Conservation (phyloP, 2,329 filamentous ascomycete genomes). For the Diaporthe nobilis region DNA sequence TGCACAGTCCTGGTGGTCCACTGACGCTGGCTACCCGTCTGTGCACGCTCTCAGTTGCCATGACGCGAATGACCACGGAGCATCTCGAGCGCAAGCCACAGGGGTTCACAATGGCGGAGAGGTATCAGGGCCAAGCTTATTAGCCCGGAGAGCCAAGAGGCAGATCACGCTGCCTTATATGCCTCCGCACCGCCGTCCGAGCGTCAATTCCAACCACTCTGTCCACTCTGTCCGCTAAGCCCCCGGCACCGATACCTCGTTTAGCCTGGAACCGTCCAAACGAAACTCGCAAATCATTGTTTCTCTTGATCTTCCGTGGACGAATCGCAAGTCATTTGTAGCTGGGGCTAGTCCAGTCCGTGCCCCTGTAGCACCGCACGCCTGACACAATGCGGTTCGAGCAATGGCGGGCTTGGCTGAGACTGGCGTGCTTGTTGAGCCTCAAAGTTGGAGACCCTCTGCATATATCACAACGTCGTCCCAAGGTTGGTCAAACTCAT, state of each 20-base stretch:
- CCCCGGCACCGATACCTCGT: neutral
- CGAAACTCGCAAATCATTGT: neutral
- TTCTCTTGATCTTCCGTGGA: slow-evolving; percentile 21
- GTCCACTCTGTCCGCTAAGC: neutral
- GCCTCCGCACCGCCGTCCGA: neutral
- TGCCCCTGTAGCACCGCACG: neutral
- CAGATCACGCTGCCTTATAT: slow-evolving; percentile 26
- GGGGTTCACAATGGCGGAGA: neutral
- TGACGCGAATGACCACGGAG: neutral
- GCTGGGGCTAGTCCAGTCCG: neutral
- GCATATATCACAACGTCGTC: slow-evolving; percentile 3
- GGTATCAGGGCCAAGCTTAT: neutral
- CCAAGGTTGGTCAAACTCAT: slow-evolving; percentile 15
- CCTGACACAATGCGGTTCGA: neutral
- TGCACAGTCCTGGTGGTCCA: neutral
- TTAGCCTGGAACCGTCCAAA: neutral
- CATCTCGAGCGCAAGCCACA: slow-evolving; percentile 4
- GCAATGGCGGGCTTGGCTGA: slow-evolving; percentile 21
- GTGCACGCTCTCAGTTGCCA: neutral
- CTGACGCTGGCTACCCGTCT: neutral
- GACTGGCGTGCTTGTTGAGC: slow-evolving; percentile 8
- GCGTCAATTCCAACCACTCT: neutral
- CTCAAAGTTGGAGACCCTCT: neutral
- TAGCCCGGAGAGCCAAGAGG: slow-evolving; percentile 12
- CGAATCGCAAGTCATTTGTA: neutral